Percentiles rank a stretch among this genome's conserved stretches.
phyloP scores from a whole-genome alignment of 2,329 filamentous ascomycete species.

The Penicillium sp. region DNA sequence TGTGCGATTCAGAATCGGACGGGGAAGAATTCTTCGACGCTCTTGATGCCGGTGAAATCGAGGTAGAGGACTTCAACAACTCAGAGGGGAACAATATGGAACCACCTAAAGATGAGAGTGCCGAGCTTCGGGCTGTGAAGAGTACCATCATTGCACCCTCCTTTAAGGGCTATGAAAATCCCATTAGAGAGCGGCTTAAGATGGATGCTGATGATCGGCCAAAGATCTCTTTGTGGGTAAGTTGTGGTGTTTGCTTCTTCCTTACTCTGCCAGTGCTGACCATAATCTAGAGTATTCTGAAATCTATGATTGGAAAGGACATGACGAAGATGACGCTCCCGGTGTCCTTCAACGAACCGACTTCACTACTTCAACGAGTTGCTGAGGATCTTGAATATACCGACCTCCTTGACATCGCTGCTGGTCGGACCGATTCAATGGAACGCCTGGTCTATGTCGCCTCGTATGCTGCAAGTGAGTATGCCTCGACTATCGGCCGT shows the following conservation, averaged over 20 bases:
- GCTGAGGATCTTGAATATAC: constrained; percentile 98
- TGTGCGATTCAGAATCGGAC: constrained; percentile 73
- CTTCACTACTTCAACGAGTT: constrained; percentile 88
- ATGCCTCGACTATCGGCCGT: constrained; percentile 92
- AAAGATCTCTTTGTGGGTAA: constrained; percentile 93
- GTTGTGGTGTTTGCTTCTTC: constrained; percentile 29
- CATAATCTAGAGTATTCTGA: constrained; percentile 73
- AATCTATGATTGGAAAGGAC: constrained; percentile 99
- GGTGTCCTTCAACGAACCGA: constrained; percentile 98
- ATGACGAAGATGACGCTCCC: constrained; percentile 99
- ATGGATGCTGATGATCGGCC: constrained; percentile 90
- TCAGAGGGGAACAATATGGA: constrained; percentile 48
- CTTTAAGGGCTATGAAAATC: constrained; percentile 89
- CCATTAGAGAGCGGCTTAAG: constrained; percentile 72
- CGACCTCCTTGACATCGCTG: constrained; percentile 84
- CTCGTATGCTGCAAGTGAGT: constrained; percentile 93
- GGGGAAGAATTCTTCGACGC: constrained; percentile 97
- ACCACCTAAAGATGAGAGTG: constrained; percentile 38
- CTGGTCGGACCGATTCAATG: constrained; percentile 78
- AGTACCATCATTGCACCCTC: constrained; percentile 67
- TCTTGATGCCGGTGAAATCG: constrained; percentile 86
- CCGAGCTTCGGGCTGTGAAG: constrained; percentile 49
- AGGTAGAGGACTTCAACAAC: constrained; percentile 61
- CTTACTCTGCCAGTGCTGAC: constrained; percentile 4
- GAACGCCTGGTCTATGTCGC: constrained; percentile 93